These are phyloP conservation scores for Fusarium stilboides DNA, from an alignment of 2,329 filamentous ascomycete species.

Conservation along the genomic window DNA sequence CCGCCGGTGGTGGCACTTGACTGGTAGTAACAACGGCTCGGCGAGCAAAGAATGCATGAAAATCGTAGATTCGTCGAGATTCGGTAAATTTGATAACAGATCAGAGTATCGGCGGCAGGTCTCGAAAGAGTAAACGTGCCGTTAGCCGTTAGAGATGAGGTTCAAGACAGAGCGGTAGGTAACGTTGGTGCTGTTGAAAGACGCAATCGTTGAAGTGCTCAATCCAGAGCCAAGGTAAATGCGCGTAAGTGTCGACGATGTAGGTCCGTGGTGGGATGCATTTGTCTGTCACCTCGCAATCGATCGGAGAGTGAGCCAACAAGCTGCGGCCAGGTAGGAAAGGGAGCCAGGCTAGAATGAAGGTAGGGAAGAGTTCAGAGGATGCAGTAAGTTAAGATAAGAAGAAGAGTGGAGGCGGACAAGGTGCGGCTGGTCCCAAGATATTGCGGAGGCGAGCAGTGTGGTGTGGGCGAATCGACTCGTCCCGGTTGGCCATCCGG, in stretches of 20 bases:
- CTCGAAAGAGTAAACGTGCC: slow-evolving; percentile 6
- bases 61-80: slow-evolving; percentile 17
- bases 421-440: slow-evolving; percentile 50
- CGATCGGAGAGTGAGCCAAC: slow-evolving; percentile 20
- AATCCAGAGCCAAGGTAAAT: slow-evolving; percentile 1
- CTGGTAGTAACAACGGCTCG: slow-evolving; percentile 29
- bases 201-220: slow-evolving; percentile 19
- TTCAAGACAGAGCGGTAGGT: slow-evolving; percentile 6
- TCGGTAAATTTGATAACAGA: slow-evolving; percentile 5
- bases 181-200: slow-evolving; percentile 2
- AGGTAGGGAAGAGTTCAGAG: slow-evolving; percentile 33
- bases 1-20: slow-evolving; percentile 41
- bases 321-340: slow-evolving; percentile 6
- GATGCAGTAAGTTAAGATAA: slow-evolving; percentile 40
- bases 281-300: slow-evolving; percentile 10
- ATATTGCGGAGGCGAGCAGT: slow-evolving; percentile 51
- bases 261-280: slow-evolving; percentile 2
- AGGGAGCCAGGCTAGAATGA: slow-evolving; percentile 33
- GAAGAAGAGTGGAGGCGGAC: slow-evolving; percentile 46
- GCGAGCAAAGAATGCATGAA: slow-evolving; percentile 48
- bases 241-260: slow-evolving; percentile 14
- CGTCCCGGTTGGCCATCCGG: slow-evolving; percentile 40
- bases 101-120: slow-evolving; percentile 6
- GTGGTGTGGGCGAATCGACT: slow-evolving; percentile 48
- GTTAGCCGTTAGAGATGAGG: slow-evolving; percentile 10